Base-by-base conservation (phyloP, 202 grass and related monocot genomes). In the Thinopyrum obtusiflorum region DNA sequence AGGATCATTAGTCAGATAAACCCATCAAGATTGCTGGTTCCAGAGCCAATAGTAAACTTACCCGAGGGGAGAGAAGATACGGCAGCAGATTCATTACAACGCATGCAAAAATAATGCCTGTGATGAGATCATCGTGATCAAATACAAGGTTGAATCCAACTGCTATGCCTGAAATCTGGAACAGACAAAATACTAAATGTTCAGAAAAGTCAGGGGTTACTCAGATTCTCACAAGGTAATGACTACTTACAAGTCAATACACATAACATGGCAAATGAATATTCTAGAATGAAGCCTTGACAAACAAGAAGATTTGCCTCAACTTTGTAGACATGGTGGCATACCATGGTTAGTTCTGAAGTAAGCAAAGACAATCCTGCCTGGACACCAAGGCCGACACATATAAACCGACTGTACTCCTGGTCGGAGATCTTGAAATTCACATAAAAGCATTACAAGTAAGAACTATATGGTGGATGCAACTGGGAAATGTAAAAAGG, bases 291-390 rank as follows among this genome's bases (percentile, higher is more conserved):
- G 44, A 74, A 31, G 31, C 5, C 27, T 6, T 31, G 11, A 24
- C 20, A 74, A 17, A 40, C 5, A 72, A 77, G 55, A 29, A 35
- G 4, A 40, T 51, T 71, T 18, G 2, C 66, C 15, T 6, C 27
- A 78, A 65, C 9, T 71, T 18, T 24, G 47, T 47, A 65, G 3
- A 51, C 15, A 49, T 49, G 1, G 46, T 49, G 46, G 26, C 67
- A 69, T 91, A 94, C 89, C 94, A 90, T 93, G 79, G 92, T 94
- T 20, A 94, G 15, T 65, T 94, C 89, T 77, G 90, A 86, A 49
- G 39, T 87, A 25, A 97, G 25, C 77, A 97, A 89, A 35, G 92
- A 91, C 25, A 97, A 59, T 78, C 65, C 85, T 80, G 90, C 89
- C 85, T 97, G 92, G 76, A 94, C 4, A 80, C 92, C 89, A 72